phyloP scores from a whole-genome alignment of 2,329 filamentous ascomycete species.

The Aureobasidium sp. region DNA sequence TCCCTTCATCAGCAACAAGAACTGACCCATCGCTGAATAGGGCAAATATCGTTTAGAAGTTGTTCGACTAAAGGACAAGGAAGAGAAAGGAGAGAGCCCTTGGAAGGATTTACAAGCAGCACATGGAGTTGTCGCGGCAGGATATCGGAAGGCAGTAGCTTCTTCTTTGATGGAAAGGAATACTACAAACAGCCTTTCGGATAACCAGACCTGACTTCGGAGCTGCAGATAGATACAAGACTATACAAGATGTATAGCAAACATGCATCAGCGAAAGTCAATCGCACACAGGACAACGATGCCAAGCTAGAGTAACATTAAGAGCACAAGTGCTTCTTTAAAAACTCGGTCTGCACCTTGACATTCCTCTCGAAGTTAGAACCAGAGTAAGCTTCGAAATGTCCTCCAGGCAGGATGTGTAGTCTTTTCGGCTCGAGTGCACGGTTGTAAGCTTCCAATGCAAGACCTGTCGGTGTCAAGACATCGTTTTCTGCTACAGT shows the following conservation, averaged over 20 bases:
- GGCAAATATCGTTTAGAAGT: not conserved
- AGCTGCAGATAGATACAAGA: too few relatives aligned
- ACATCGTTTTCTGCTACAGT: constrained; percentile 28
- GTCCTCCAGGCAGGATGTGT: constrained; percentile 30
- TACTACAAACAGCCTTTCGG: too few relatives aligned
- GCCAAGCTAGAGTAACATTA: not conserved
- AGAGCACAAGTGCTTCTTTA: not conserved
- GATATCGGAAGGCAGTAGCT: not conserved
- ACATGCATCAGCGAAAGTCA: not conserved
- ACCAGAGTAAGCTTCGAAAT: constrained; percentile 33
- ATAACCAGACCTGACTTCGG: too few relatives aligned
- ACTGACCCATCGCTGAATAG: not conserved
- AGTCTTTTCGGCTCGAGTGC: constrained; percentile 35
- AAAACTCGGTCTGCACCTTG: not conserved
- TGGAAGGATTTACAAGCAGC: not conserved
- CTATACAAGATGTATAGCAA: not conserved
- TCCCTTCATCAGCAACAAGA: not conserved
- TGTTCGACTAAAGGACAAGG: not conserved
- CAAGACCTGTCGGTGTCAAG: constrained; percentile 28
- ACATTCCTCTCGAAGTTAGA: constrained; percentile 26
- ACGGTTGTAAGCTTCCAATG: constrained; percentile 28
- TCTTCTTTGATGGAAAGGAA: not conserved
- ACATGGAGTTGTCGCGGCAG: not conserved
- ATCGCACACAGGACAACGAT: not conserved
- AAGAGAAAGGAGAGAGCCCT: not conserved